Conservation (phyloP, 495 filamentous ascomycete genomes). For the Pyrenula massariospora region DNA sequence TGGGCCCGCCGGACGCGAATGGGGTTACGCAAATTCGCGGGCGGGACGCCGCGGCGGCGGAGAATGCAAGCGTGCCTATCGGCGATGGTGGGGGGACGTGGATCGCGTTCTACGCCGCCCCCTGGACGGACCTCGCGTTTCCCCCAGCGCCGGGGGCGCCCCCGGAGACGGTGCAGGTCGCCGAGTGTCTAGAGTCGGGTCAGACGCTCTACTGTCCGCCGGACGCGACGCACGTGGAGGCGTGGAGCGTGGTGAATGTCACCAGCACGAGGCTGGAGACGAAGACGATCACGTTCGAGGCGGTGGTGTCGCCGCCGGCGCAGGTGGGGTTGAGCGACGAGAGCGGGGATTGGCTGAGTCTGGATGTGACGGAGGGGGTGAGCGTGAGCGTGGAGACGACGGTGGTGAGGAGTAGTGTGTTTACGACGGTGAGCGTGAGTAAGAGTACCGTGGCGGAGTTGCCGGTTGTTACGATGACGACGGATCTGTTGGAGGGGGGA, state of each 20-base stretch:
- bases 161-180: background rate
- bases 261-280: background rate
- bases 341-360: background rate
- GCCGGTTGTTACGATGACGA: background rate
- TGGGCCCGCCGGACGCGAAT: too few relatives aligned
- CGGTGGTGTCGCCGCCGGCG: background rate
- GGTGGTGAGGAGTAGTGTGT: background rate
- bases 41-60: too few relatives aligned
- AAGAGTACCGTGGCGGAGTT: background rate
- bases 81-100: background rate
- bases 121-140: constrained; percentile 1
- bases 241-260: background rate
- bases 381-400: background rate
- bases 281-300: background rate
- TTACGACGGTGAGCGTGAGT: background rate
- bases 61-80: too few relatives aligned
- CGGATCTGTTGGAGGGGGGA: background rate
- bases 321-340: background rate
- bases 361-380: background rate
- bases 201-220: background rate
- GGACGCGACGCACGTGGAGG: background rate
- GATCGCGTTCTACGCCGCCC: constrained; percentile 5
- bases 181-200: background rate
- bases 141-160: background rate
- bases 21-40: too few relatives aligned